These are phyloP conservation scores for Petasospora fabianii DNA, from an alignment of 1,139 yeast species.

Conservation along the genomic window DNA sequence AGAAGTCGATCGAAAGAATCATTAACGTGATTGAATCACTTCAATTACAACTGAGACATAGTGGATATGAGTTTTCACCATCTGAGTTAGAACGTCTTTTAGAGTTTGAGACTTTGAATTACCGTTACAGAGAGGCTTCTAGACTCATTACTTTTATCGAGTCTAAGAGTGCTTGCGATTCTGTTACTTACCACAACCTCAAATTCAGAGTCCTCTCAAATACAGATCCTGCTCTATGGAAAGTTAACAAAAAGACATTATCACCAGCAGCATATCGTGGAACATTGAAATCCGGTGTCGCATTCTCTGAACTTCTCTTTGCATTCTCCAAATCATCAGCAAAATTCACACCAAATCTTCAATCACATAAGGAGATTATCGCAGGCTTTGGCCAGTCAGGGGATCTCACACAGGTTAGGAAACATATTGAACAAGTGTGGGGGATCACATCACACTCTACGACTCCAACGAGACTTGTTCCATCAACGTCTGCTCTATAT, in stretches of 20 bases:
- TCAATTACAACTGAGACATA: conserved; percentile 2
- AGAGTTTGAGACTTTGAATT: conserved; percentile 3
- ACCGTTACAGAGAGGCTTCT: conserved; percentile 10
- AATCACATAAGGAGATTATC: conserved; percentile 20
- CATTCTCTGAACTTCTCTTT: conserved; percentile 8
- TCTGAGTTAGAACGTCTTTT: conserved; percentile 11
- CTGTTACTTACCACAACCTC: conserved; percentile 16
- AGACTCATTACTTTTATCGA: conserved; percentile 9
- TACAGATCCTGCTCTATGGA: conserved; percentile 17
- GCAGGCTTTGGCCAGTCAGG: conserved; percentile 21
- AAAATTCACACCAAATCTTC: conserved; percentile 14
- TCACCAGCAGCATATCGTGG: conserved; percentile 11
- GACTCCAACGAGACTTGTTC: background rate
- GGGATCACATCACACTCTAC: conserved; percentile 13
- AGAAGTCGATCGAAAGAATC: background rate
- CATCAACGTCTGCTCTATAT: conserved; percentile 16
- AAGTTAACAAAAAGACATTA: conserved; percentile 1
- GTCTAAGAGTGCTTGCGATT: background rate
- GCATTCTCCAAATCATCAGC: conserved; percentile 6
- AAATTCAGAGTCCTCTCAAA: conserved; percentile 17
- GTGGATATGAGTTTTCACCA: conserved; percentile 7
- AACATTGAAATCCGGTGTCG: conserved; percentile 5
- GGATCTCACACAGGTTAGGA: conserved; percentile 18
- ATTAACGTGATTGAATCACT: conserved; percentile 3
- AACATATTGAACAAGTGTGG: conserved; percentile 20